These are phyloP conservation scores for Colletotrichum paranaense DNA, from an alignment of 2,329 filamentous ascomycete species.

Conservation along the genomic window DNA sequence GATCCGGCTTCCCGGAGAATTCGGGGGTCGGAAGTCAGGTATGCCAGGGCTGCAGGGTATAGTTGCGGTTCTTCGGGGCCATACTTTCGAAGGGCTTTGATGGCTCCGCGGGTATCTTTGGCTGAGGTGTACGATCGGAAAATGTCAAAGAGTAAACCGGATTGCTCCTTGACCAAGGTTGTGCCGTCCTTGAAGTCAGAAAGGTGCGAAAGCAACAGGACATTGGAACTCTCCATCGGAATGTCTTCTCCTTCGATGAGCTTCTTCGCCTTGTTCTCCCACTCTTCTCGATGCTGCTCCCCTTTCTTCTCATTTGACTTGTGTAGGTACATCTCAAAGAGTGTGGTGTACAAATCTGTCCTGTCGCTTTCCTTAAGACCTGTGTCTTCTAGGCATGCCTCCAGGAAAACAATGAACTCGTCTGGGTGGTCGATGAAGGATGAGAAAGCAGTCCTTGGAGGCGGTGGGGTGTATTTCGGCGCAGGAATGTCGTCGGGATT, in stretches of 20 bases:
- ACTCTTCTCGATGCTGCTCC: constrained; percentile 74
- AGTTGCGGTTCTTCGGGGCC: constrained; percentile 90
- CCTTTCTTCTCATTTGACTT: constrained; percentile 83
- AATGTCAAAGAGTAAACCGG: constrained; percentile 92
- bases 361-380: constrained; percentile 79
- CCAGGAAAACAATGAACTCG: constrained; percentile 92
- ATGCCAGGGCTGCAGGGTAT: constrained; percentile 91
- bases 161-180: constrained; percentile 91
- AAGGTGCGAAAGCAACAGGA: constrained; percentile 90
- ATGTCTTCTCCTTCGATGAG: constrained; percentile 85
- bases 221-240: constrained; percentile 93
- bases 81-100: constrained; percentile 91
- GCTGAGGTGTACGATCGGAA: constrained; percentile 96
- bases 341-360: constrained; percentile 89
- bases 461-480: constrained; percentile 79
- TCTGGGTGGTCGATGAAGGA: constrained; percentile 95
- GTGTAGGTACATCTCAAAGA: constrained; percentile 98
- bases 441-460: constrained; percentile 90
- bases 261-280: constrained; percentile 91
- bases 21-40: constrained; percentile 86
- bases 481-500: constrained; percentile 57
- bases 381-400: constrained; percentile 82
- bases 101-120: constrained; percentile 89
- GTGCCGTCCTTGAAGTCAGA: constrained; percentile 92
- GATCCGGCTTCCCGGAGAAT: constrained; percentile 87